Base-by-base conservation (phyloP, 2,329 filamentous ascomycete genomes). In the Aureobasidium sp. region DNA sequence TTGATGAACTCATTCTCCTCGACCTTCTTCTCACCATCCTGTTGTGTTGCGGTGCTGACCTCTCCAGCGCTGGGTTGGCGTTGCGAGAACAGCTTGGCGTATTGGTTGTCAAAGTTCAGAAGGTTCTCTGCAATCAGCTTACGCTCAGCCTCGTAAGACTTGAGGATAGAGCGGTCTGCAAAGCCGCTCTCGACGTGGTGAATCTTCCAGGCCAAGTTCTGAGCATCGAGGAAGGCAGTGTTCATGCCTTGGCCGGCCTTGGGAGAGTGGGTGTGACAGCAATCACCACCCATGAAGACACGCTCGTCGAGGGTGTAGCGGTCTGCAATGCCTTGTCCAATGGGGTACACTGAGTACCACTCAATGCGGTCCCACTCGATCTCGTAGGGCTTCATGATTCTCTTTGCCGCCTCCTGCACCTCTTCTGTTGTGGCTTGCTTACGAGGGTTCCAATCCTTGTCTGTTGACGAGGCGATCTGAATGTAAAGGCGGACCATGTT, bases 191-290 rank as follows among this genome's bases (percentile, higher is more conserved):
- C 90, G 8, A 96, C 91, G 30, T 87, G 83, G 66, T 95, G 90
- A 48, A 96, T 87, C 74, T 97, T 97, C 90, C 90, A 97, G 6
- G 90, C 90, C 35, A 97, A 76, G 68, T 96, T 97, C 56, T 89
- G 80, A 0, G 89, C 89, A 62, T 77, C 74, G 42, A 77, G 68
- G 69, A 79, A 79, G 19, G 79, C 74, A 58, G 79, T 80, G 70
- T 80, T 80, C 77, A 79, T 83, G 54, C 80, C 80, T 62, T 84
- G 80, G 14, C 80, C 80, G 12, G 80, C 80, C 67, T 84, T 84
- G 52, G 80, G 80, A 53, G 65, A 68, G 66, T 84, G 80, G 2
- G 80, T 84, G 65, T 84, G 80, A 68, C 80, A 83, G 57, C 75
- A 78, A 64, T 84, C 80, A 41, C 80, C 80, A 51, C 80, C 80